Base-by-base conservation (phyloP, 202 grass and related monocot species). In the Schoenoplectus tabernaemontani region DNA sequence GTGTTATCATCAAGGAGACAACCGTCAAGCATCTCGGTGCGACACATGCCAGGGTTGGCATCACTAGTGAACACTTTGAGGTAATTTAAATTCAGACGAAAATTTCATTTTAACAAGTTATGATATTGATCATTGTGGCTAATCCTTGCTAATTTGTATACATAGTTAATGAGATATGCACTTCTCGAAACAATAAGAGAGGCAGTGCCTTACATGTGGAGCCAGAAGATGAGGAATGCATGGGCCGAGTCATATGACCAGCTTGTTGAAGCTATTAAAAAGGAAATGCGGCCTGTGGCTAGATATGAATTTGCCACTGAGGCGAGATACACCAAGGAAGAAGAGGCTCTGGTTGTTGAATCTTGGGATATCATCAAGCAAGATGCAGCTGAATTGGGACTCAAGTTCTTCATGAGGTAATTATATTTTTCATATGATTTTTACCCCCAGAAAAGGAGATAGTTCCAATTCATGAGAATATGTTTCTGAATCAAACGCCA, bases 321-420 rank as follows among this genome's bases (percentile, higher is more conserved):
- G 57, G 76, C 36, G 3, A 78, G 76, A 78, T 78, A 78, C 79
- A 93, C 85, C 12, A 86, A 93, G 76, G 71, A 84, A n/a, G 90
- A 93, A 57, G 93, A 97, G 58, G 78, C 86, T 5, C 90, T 93
- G 15, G 90, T 97, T 43, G 72, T 93, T 8, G 57, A 82, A 65
- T 93, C 93, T 80, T 97, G 93, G 93, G 83, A 77, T 15, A 78
- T 81, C 51, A 97, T 97, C 88, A 97, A 93, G 93, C 78, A 85
- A 57, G 87, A 93, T 67, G 69, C 87, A 0, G 89, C 81, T 19
- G 59, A 76, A 4, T 84, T 90, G 20, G 87, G 88, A 57, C 82
- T 93, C 46, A 97, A 88, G 79, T 91, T 97, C 79, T 97, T 97
- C 71, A 26, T 93, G 69, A 97, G 86, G 91, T 93, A 60, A 30